phyloP scores from a whole-genome alignment of 306 rosid genomes.

The Casuarina equisetifolia region DNA sequence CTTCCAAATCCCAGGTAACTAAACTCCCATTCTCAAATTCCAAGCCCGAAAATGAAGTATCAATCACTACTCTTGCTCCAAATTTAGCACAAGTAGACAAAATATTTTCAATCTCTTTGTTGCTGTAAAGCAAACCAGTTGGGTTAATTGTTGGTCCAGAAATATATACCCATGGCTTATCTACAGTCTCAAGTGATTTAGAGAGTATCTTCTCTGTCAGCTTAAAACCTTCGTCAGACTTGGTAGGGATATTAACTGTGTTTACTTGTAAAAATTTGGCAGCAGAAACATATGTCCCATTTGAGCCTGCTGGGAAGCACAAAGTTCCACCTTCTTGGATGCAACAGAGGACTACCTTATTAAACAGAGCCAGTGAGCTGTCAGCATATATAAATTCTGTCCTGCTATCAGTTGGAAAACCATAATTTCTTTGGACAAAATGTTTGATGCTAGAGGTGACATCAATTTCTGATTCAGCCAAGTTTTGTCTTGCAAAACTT shows the following conservation, averaged over 20 bases:
- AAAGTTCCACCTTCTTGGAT: slow-evolving; percentile 89
- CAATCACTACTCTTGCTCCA: slow-evolving; percentile 89
- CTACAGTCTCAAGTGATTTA: slow-evolving; percentile 51
- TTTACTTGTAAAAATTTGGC: slow-evolving; percentile 85
- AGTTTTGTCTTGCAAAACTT: slow-evolving; percentile 94
- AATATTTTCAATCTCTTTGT: slow-evolving; percentile 62
- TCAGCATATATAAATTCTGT: slow-evolving; percentile 71
- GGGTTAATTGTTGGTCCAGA: slow-evolving; percentile 95
- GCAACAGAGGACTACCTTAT: slow-evolving; percentile 88
- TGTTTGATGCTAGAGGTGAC: slow-evolving; percentile 66
- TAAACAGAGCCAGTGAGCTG: slow-evolving; percentile 77
- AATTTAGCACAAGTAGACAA: slow-evolving; percentile 64
- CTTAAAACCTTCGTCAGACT: slow-evolving; percentile 62
- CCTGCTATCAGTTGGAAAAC: slow-evolving; percentile 60
- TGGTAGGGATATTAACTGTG: slow-evolving; percentile 59
- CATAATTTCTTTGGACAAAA: slow-evolving; percentile 67
- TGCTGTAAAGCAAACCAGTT: slow-evolving; percentile 82
- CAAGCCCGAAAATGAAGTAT: slow-evolving; percentile 92
- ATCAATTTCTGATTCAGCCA: slow-evolving; percentile 83
- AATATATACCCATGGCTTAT: slow-evolving; percentile 86
- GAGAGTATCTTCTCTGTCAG: slow-evolving; percentile 59
- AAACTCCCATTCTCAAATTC: slow-evolving; percentile 75
- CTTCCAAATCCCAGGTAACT: slow-evolving; percentile 83
- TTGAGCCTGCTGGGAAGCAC: slow-evolving; percentile 88
- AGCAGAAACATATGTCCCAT: slow-evolving; percentile 84